Base-by-base conservation (phyloP, 2,329 filamentous ascomycete species). In the Venturiaceae sp. region DNA sequence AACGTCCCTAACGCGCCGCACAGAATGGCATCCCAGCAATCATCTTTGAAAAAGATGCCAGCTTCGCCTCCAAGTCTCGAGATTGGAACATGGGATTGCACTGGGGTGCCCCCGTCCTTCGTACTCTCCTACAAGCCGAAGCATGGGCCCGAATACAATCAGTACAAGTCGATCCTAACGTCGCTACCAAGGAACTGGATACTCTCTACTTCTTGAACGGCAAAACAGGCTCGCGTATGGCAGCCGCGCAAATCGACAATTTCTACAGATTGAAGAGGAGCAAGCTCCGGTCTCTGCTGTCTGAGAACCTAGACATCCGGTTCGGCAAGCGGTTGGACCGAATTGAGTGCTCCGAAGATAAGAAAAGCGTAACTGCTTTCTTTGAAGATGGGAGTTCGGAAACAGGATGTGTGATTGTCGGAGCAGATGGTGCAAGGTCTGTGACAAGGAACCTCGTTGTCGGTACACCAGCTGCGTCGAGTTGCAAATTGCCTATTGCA, bases 11-110 rank as follows among this genome's bases (percentile, higher is more conserved):
- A n/a, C n/a, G 21, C 21, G 13, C 21, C 11, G 8, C 52, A 50
- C 26, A 58, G 57, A 21, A 41, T 53, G 28, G 58, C 37, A 77
- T 80, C n/a, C 74, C 77, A 0, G 19, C 81, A 67, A 72, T 67
- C 37, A 77, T 85, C 46, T 84, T 80, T 64, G 82, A 85, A 68
- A 80, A 80, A 44, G 79, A 83, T 62, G 59, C 65, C 5, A 74
- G 78, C 41, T 71, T 79, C 34, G 50, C 57, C 32, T 61, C 63
- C 39, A 59, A 74, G 74, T 30, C 79, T 76, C 33, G 79, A 71
- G 83, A 83, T 61, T 86, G 83, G 84, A 84, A 82, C 3, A 71
- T 86, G 59, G 85, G 83, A 0, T 71, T 86, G 59, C 81, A 85
- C 65, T 86, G 83, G 83, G 81, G 80, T 4, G 73, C 85, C 9